phyloP scores from a whole-genome alignment of 805 yeast genomes.

The Ogataea methylovora region DNA sequence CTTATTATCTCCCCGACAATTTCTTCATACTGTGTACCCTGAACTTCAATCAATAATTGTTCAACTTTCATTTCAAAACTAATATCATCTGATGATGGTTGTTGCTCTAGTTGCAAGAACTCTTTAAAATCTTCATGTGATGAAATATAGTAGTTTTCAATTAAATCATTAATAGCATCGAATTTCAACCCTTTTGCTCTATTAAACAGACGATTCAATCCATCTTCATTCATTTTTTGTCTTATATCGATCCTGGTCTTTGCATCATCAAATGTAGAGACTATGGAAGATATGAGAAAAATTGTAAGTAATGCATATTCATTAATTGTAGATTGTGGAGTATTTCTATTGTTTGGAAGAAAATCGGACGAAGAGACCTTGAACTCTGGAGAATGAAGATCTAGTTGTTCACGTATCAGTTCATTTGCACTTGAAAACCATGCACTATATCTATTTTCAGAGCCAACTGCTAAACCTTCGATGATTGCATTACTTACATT shows the following conservation, averaged over 20 bases:
- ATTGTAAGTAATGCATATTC: conserved; percentile 71
- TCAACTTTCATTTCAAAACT: conserved; percentile 9
- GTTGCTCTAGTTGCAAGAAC: neutral
- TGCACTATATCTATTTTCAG: too few species aligned
- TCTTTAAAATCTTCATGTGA: conserved; percentile 51
- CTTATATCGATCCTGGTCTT: conserved; percentile 49
- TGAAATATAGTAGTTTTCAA: conserved; percentile 49
- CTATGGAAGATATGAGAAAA: conserved; percentile 61
- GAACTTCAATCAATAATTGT: conserved; percentile 19
- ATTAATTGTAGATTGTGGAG: conserved; percentile 11
- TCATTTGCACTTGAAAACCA: conserved; percentile 14
- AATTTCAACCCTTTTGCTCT: conserved; percentile 45
- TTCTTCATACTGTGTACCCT: neutral
- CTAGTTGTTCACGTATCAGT: conserved; percentile 7
- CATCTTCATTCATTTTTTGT: conserved; percentile 49
- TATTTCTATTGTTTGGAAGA: conserved; percentile 5
- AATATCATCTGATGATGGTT: too few species aligned
- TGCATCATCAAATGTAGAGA: conserved; percentile 29
- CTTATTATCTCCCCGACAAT: conserved; percentile 5
- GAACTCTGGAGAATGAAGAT: conserved; percentile 3
- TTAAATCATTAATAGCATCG: conserved; percentile 57
- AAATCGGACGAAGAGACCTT: conserved; percentile 4
- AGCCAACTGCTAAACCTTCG: conserved; percentile 3
- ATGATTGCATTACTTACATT: conserved; percentile 10
- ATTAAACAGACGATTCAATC: conserved; percentile 44